phyloP scores from a whole-genome alignment of 2,329 filamentous ascomycete species.

The Colletotrichum sp. region DNA sequence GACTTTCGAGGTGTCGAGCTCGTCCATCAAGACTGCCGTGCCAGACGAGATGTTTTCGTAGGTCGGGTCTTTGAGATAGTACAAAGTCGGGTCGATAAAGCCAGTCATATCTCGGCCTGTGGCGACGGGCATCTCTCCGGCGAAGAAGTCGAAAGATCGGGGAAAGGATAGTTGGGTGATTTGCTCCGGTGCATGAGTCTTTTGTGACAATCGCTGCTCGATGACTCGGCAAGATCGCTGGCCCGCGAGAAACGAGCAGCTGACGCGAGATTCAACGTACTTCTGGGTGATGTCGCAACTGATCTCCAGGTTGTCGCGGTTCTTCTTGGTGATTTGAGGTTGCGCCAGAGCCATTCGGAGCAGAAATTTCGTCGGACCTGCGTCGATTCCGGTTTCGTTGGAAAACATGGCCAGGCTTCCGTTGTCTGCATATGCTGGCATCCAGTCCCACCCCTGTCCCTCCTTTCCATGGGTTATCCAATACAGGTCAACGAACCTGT shows the following conservation, averaged over 20 bases:
- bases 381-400: neutral
- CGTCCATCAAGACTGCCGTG: neutral
- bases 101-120: neutral
- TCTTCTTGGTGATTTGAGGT: neutral
- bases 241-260: neutral
- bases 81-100: neutral
- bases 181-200: neutral
- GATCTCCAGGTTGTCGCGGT: neutral
- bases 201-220: neutral
- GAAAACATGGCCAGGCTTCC: rapidly evolving
- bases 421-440: rapidly evolving
- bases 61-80: neutral
- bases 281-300: neutral
- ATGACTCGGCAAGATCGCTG: neutral
- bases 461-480: neutral
- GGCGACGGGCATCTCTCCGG: neutral
- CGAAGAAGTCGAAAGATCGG: neutral
- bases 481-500: neutral
- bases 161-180: constrained; percentile 1
- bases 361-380: neutral
- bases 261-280: constrained; percentile 3
- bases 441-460: neutral
- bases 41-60: neutral
- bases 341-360: neutral
- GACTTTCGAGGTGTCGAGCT: neutral